These are phyloP conservation scores for Apium graveolens DNA, from an alignment of 129 eudicot genomes.

Conservation along the genomic window DNA sequence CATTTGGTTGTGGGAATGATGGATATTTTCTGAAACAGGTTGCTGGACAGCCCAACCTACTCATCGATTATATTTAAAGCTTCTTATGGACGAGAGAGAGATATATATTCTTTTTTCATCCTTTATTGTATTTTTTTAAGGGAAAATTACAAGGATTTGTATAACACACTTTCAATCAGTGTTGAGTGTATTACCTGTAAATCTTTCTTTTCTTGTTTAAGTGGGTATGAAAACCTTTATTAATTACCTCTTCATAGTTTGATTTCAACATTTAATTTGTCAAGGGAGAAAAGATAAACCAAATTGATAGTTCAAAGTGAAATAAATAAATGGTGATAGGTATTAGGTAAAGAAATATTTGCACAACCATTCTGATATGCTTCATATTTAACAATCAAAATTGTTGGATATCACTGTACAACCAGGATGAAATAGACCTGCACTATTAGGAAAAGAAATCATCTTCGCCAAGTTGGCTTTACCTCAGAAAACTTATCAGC, in stretches of 20 bases:
- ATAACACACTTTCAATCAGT: neutral
- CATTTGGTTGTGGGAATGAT: conserved; percentile 54
- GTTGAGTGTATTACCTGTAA: neutral
- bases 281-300: neutral
- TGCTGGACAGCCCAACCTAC: neutral
- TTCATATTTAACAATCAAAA: no score
- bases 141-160: neutral
- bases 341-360: no score
- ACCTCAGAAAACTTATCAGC: no score
- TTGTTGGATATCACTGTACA: no score
- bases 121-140: neutral
- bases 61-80: neutral
- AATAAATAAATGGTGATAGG: no score
- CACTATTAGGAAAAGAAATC: no score
- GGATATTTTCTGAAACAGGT: conserved; percentile 24
- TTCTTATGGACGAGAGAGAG: neutral
- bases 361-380: no score
- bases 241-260: neutral
- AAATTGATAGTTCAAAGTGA: no score
- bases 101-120: neutral
- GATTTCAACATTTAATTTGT: neutral
- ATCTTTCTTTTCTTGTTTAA: neutral
- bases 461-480: no score
- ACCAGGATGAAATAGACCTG: no score
- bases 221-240: neutral